Evolutionary conservation across 257 asterid species (phyloP).

Genomic region (Rhazya stricta): DNA sequence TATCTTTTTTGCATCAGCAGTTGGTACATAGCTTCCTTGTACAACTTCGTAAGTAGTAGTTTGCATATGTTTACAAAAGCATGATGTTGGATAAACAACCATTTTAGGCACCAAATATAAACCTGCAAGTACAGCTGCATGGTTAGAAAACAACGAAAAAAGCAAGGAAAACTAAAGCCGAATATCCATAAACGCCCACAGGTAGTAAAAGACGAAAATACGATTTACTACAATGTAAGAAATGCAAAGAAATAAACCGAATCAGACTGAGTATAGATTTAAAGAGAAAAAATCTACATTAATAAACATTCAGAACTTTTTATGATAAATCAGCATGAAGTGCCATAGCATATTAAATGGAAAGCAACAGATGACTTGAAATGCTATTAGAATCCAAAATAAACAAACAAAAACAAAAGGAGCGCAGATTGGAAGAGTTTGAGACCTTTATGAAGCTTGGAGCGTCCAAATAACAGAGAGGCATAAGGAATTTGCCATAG

Average conservation of each 20-base stretch:
- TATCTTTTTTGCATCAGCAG: conserved; percentile 33
- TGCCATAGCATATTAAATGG: not conserved
- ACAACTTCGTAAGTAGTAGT: conserved; percentile 60
- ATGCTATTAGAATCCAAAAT: not conserved
- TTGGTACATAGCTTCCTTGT: conserved; percentile 69
- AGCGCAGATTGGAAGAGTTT: not conserved
- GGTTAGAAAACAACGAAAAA: not conserved
- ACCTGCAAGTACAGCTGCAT: conserved; percentile 30
- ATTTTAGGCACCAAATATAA: conserved; percentile 36
- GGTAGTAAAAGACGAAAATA: not conserved
- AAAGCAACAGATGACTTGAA: not conserved
- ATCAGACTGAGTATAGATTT: not conserved
- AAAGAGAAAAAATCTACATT: not conserved
- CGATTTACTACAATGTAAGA: not conserved
- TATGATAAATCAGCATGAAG: not conserved
- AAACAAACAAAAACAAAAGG: not conserved
- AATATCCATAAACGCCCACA: not conserved
- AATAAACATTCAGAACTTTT: not conserved
- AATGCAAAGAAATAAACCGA: not conserved
- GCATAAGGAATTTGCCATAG: conserved; percentile 50
- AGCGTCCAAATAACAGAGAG: conserved; percentile 32
- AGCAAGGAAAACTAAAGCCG: not conserved
- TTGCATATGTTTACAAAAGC: conserved; percentile 67
- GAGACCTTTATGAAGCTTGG: conserved; percentile 38
- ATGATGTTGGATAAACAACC: conserved; percentile 28